Evolutionary conservation across 2,329 filamentous ascomycete species (phyloP).

Genomic region (Pseudogymnoascus sp.): DNA sequence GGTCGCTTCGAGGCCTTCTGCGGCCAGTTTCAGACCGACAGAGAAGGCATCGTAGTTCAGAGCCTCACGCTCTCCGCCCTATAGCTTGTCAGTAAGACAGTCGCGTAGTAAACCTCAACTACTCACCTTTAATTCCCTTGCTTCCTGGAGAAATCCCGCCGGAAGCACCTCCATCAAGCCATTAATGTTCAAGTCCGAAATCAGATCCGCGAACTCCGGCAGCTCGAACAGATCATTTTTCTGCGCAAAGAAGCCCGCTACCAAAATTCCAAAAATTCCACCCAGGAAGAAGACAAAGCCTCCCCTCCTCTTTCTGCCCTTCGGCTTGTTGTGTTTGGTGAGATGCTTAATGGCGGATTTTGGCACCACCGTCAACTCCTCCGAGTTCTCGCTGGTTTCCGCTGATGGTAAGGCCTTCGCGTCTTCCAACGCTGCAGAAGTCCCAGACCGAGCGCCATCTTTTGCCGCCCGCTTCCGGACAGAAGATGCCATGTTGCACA

Average conservation of each 20-base stretch:
- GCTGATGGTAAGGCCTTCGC: conserved; percentile 12
- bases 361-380: conserved; percentile 43
- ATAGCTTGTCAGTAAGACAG: conserved; percentile 18
- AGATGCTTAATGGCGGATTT: conserved; percentile 33
- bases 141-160: conserved; percentile 75
- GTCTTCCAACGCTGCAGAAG: background rate
- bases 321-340: conserved; percentile 25
- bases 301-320: conserved; percentile 62
- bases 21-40: conserved; percentile 72
- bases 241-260: conserved; percentile 81
- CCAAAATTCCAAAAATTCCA: conserved; percentile 80
- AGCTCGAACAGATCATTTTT: conserved; percentile 84
- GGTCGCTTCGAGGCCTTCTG: conserved; percentile 70
- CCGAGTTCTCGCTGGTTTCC: conserved; percentile 22
- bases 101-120: conserved; percentile 13
- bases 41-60: conserved; percentile 91
- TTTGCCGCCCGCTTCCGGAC: conserved; percentile 9
- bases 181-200: conserved; percentile 69
- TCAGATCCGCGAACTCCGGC: conserved; percentile 54
- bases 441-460: background rate
- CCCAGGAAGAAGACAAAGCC: conserved; percentile 81
- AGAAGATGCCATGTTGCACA: conserved; percentile 19
- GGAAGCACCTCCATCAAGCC: conserved; percentile 80
- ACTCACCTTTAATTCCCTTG: conserved; percentile 69
- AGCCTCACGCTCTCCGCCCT: conserved; percentile 79